Evolutionary conservation across 768 basidiomycete genomes (phyloP), one percentile per base, ranked within the genome.

Genomic region (Galerina sulciceps): DNA sequence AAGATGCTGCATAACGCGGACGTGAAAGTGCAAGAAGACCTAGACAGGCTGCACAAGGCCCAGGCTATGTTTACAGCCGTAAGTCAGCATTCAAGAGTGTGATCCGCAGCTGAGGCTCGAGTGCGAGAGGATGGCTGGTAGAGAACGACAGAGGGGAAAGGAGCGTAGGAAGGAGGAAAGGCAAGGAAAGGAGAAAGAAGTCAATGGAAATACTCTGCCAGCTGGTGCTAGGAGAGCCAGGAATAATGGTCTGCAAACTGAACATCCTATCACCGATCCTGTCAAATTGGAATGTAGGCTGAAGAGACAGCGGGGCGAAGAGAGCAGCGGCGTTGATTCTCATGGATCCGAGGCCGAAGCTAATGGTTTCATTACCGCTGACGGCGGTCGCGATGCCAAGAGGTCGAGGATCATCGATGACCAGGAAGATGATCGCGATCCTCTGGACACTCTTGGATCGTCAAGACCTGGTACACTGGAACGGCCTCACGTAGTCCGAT

Each of bases 51-150:
- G 43, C 83, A 85, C 67, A 90, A 89, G 60, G 93, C 96, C 0
- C 90, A 93, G 60, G 89, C 93, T 38, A 93, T 99, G 93, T 85
- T 88, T 61, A 93, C 87, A 20, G 90, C 92, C 15, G 81, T 81
- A 97, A 68, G 89, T 96, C 63, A 89, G 91, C 76, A 85, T 94
- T 55, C 85, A 91, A 65, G 91, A 92, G 67, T 93, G 94, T 65
- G 95, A 96, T 67, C 80, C 83, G 0, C 81, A 84, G 52, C 90
- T 97, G 71, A 78, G 79, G 50, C 57, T 87, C 26, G 96, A 98
- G 71, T 98, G 96, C 70, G 88, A 91, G 69, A 81, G 91, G 62
- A 95, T 96, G 91, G 90, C 93, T 14, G 81, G 73, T 38, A 79
- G 88, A 51, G 91, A 96, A 69, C 76, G 86, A 58, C 84, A 87